Evolutionary conservation across 306 rosid genomes (phyloP).

Genomic region (Clitoria ternatea): DNA sequence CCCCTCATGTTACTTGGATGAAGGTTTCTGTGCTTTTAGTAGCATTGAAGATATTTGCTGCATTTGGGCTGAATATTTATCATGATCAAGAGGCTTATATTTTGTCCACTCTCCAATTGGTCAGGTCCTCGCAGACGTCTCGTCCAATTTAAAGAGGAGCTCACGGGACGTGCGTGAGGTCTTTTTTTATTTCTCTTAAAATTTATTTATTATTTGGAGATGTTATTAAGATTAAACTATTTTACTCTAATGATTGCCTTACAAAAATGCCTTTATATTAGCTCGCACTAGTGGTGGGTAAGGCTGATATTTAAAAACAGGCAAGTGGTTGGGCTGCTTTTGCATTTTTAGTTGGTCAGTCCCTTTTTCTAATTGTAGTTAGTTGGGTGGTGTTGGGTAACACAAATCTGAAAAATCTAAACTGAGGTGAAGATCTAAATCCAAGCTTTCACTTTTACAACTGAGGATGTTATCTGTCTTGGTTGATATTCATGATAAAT

Average conservation of each 20-base stretch:
- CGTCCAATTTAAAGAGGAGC: conserved; percentile 22
- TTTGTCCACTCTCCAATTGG: conserved; percentile 35
- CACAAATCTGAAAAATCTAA: background rate
- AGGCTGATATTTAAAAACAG: background rate
- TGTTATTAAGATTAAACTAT: conserved; percentile 8
- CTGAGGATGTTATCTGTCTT: background rate
- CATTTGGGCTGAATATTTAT: conserved; percentile 11
- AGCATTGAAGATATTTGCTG: conserved; percentile 20
- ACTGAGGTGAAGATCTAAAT: background rate
- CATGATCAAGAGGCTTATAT: conserved; percentile 25
- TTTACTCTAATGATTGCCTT: background rate
- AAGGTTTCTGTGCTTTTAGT: background rate
- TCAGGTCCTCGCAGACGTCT: conserved; percentile 32
- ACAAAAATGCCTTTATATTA: background rate
- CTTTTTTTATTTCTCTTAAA: background rate
- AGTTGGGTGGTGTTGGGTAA: background rate
- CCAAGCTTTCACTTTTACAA: background rate
- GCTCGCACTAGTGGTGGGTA: background rate
- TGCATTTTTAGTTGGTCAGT: background rate
- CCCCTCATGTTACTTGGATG: background rate
- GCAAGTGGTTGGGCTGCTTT: background rate
- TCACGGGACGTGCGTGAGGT: conserved; percentile 40
- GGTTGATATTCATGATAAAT: background rate
- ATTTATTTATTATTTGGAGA: background rate
- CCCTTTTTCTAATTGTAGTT: background rate